Evolutionary conservation across 1,284 basidiomycete genomes (phyloP), one percentile per base, ranked within the genome.

Genomic region (Pholiota adiposa): DNA sequence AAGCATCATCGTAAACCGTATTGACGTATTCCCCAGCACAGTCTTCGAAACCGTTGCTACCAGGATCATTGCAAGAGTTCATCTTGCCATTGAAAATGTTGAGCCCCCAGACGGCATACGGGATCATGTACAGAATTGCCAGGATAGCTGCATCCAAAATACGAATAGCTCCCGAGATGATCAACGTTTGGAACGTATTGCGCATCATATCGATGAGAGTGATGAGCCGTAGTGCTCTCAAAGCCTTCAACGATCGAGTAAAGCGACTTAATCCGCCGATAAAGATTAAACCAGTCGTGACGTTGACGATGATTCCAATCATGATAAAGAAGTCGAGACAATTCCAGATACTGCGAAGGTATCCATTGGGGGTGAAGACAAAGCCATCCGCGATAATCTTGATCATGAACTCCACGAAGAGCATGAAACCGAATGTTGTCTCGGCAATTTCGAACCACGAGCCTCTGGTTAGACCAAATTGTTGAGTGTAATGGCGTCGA

Each of bases 91-190:
- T 81, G 74, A 98, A 98, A 71, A 98, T 92, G 69, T 97, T 98
- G 60, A 96, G 85, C 4, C 96, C 97, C 96, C 97, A 98, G 1
- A 98, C 90, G 3, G 97, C 96, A 70, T 96, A 98, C 0, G 97
- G 97, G 65, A 99, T 93, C 83, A 98, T 90, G 77, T 98, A 96
- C 51, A 98, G 82, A 54, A 97, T 86, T 49, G 96, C 94, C n/a
- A 99, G 86, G 54, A 98, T 75, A 0, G 91, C 93, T 0, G 97
- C 97, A 67, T 98, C 95, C 56, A 97, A 66, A 63, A 99, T 96
- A 67, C 94, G 89, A 18, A 84, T 75, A 1, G 90, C 90, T 3
- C 96, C 97, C 2, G 93, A 92, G 59, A 98, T 90, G 70, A 98
- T 89, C 54, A 98, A 82, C n/a, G 89, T 89, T 70, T 97, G 88